Evolutionary conservation across 306 rosid species (phyloP).

Genomic region (Potentilla sterilis): DNA sequence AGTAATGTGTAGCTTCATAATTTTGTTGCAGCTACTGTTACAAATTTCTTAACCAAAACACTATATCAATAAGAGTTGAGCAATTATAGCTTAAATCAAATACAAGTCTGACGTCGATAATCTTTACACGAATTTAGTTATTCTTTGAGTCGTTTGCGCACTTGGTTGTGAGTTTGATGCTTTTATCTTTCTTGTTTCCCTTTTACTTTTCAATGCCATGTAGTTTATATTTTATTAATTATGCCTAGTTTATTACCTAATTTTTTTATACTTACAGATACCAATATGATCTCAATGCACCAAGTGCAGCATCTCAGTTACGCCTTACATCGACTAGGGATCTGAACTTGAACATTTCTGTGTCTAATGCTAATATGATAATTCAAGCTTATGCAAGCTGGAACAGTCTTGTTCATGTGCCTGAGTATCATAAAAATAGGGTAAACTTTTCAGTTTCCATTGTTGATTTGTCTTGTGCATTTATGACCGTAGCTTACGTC

Average conservation of each 20-base stretch:
- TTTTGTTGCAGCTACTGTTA: background rate
- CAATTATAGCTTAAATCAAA: background rate
- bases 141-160: background rate
- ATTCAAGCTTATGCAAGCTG: constrained; percentile 99
- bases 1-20: background rate
- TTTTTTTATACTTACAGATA: constrained; percentile 48
- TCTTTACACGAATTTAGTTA: background rate
- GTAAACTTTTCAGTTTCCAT: constrained; percentile 40
- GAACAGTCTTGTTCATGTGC: constrained; percentile 71
- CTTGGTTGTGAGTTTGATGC: background rate
- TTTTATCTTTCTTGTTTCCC: background rate
- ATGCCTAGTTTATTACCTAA: constrained; percentile 9
- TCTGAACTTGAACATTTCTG: constrained; percentile 84
- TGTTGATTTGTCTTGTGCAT: constrained; percentile 11
- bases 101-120: background rate
- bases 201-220: background rate
- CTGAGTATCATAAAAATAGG: constrained; percentile 44
- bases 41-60: too few relatives aligned
- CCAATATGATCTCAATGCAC: constrained; percentile 70
- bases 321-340: constrained; percentile 87
- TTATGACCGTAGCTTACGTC: constrained; percentile 11
- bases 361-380: constrained; percentile 88
- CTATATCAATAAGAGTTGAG: background rate
- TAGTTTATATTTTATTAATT: background rate
- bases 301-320: constrained; percentile 85